Base-by-base conservation (phyloP, 768 basidiomycete genomes). In the Phlebiopsis gigantea region DNA sequence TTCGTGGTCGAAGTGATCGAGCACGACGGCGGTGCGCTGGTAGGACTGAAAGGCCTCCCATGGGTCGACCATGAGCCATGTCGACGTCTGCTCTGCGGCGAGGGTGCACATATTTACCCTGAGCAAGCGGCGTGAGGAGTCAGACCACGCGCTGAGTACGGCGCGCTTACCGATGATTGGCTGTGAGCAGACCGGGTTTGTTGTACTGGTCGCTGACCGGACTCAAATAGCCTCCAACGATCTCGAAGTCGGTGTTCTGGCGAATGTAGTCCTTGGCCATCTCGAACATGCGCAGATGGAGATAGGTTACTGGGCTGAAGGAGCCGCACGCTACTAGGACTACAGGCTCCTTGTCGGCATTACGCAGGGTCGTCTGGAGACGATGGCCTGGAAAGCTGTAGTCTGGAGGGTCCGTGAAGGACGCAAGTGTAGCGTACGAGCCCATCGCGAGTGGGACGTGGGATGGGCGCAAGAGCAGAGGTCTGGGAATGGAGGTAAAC, bases 251-350 rank as follows among this genome's bases (percentile, higher is more conserved):
- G 47, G 92, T 93, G 71, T 94, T 92, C 65, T 93, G 90, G 51
- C 92, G 84, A 53, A 90, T 84, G 66, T 93, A 94, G 77, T 98
- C 97, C 73, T 88, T 90, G 55, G 96, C 97, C 97, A 99, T 98
- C 70, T 98, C 97, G 73, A 98, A 99, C 94, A 99, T 98, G 63
- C 97, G 90, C 60, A 98, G 83, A 68, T 97, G 94, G 51, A 96
- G 88, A 67, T 94, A 96, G n/a, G 95, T 97, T 60, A 97, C 89
- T 10, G 96, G 96, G 65, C 92, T 95, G 82, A 98, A 98, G 55
- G 93, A 96, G 26, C 96, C 97, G 68, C 97, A 99, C 46, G 93
- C 97, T 58, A 99, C 93, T 60, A 97, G 85, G 55, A 94, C 90
- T 63, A 97, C 74, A n/a, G 93, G 96, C 7, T 86, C 85, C 73